phyloP scores from a whole-genome alignment of 352 stramenopile genomes.

The Phytopythium delawarense region DNA sequence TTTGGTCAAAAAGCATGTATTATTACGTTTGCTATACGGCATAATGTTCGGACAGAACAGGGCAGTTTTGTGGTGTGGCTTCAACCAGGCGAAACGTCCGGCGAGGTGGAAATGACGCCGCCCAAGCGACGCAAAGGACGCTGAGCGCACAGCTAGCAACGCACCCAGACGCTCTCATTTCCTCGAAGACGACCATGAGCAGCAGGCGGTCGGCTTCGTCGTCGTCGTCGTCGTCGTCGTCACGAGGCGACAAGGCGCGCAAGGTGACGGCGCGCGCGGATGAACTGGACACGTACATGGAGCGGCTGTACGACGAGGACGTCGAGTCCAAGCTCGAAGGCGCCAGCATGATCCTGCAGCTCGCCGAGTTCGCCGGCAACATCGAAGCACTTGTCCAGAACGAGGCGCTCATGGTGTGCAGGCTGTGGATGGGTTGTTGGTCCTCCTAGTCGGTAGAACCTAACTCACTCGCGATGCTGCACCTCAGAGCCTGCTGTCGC shows the following conservation, averaged over 20 bases:
- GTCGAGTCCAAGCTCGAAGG: conserved; percentile 84
- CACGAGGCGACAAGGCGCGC: conserved; percentile 29
- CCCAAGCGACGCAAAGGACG: background rate
- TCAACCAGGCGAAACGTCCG: background rate
- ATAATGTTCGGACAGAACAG: background rate
- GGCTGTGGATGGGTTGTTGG: background rate
- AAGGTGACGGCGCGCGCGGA: conserved; percentile 63
- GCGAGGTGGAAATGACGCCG: background rate
- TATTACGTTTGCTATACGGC: background rate
- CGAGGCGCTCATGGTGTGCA: conserved; percentile 89
- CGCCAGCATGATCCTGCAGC: conserved; percentile 89
- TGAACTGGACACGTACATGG: conserved; percentile 91
- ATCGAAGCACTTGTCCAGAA: conserved; percentile 93
- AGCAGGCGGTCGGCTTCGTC: background rate
- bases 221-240: background rate
- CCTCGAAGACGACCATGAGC: background rate
- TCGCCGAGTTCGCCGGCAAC: conserved; percentile 87
- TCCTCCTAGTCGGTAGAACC: too few relatives aligned
- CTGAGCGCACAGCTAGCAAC: background rate
- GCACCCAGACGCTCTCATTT: background rate
- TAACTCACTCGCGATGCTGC: too few relatives aligned
- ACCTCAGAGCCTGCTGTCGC: conserved; percentile 80
- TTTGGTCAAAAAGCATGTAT: background rate
- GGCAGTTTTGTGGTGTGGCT: background rate
- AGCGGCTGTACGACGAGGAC: conserved; percentile 92